phyloP scores from a whole-genome alignment of 192 early-diverging fungal species.

The Coemansia sp. region DNA sequence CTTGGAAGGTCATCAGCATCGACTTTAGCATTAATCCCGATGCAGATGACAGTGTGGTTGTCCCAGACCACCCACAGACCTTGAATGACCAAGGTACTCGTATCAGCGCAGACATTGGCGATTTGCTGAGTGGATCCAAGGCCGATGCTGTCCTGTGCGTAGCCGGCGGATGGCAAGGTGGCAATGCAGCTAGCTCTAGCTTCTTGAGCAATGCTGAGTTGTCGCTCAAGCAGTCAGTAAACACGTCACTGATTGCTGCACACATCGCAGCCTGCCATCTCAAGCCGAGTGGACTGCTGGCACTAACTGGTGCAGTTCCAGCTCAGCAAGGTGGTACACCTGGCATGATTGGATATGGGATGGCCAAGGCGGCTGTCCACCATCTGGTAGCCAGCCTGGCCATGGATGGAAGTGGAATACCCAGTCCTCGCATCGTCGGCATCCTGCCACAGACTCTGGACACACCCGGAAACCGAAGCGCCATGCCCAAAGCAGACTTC shows the following conservation, averaged over 20 bases:
- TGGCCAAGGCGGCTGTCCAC: slow-evolving; percentile 92
- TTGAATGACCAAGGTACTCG: slow-evolving; percentile 63
- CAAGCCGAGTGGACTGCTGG: slow-evolving; percentile 67
- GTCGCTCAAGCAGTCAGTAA: slow-evolving; percentile 79
- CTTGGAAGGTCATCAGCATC: slow-evolving; percentile 76
- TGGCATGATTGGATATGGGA: slow-evolving; percentile 83
- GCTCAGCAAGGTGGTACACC: slow-evolving; percentile 73
- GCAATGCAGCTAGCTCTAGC: slow-evolving; percentile 69
- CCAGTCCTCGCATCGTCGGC: slow-evolving; percentile 67
- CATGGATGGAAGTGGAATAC: slow-evolving; percentile 66
- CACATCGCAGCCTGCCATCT: slow-evolving; percentile 71
- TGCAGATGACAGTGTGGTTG: slow-evolving; percentile 69
- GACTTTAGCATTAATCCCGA: slow-evolving; percentile 71
- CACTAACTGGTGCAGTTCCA: slow-evolving; percentile 74
- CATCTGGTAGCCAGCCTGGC: slow-evolving; percentile 80
- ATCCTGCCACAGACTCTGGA: slow-evolving; percentile 78
- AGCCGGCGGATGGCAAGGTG: slow-evolving; percentile 95
- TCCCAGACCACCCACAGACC: slow-evolving; percentile 40
- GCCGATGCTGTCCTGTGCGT: slow-evolving; percentile 85
- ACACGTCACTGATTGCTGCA: slow-evolving; percentile 83
- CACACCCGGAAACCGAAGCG: slow-evolving; percentile 86
- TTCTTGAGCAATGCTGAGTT: slow-evolving; percentile 66
- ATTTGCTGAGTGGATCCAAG: slow-evolving; percentile 45
- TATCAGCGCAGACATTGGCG: slow-evolving; percentile 48
- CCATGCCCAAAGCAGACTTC: slow-evolving; percentile 79